Base-by-base conservation (phyloP, 202 grass and related monocot genomes). In the Cymbopogon flexuosus region DNA sequence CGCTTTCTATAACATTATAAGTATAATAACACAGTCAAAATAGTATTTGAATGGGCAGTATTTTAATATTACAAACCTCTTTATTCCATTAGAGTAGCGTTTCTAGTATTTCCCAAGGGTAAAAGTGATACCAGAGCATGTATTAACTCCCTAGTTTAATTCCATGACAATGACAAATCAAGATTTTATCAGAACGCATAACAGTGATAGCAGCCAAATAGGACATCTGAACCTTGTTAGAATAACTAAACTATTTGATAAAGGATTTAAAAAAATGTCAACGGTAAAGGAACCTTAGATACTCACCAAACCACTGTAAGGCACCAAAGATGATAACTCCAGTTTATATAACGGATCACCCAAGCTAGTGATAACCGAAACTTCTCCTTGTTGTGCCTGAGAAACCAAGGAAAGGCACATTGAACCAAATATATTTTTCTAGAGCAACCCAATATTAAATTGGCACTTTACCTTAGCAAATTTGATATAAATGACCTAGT, bases 261-360 rank as follows among this genome's bases (percentile, higher is more conserved):
- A 73, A 61, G 2, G 7, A 16, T 23, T 40, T 0, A 4, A 47
- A 58, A 45, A 57, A 49, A 62, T 13, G 3, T 14, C 30, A 66
- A 11, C 23, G 16, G 18, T 42, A 1, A 10, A 58, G 6, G 30
- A 41, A 42, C 35, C 11, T 61, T 61, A 60, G 9, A 82, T 45
- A 75, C 90, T 84, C 75, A 99, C 96, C 90, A 91, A 83, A 62
- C 87, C 83, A 59, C 24, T 80, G 65, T 84, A 93, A 84, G 96
- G 96, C 67, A 99, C 87, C 41, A 68, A 88, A 70, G 92, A 99
- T 66, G 84, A 84, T 54, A 99, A 10, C 79, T 99, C 92, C n/a
- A 99, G 30, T 79, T 93, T 96, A 79, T 99, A 99, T 45, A 79
- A 90, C 3, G 92, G 96, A 72, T 99, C 85, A 36, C 88, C 88